phyloP scores from a whole-genome alignment of 2,329 filamentous ascomycete genomes.

The Fusarium paranaense region DNA sequence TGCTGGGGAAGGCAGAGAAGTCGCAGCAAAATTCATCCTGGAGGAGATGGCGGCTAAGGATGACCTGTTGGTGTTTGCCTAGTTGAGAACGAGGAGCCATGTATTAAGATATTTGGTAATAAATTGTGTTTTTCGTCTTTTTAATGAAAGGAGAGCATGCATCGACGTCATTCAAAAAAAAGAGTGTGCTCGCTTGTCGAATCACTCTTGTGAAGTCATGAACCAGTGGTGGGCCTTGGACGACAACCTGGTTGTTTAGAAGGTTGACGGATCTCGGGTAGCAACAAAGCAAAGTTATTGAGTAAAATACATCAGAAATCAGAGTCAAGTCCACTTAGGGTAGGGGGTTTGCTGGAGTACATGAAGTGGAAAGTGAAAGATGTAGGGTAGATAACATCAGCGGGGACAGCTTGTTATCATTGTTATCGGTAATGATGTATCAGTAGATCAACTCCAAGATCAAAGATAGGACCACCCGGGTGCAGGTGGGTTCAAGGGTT shows the following conservation, averaged over 20 bases:
- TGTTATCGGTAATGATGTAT: not conserved
- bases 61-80: not conserved
- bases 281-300: too few species aligned
- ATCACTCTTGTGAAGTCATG: too few species aligned
- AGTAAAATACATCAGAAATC: not conserved
- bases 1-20: not conserved
- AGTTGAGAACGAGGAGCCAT: not conserved
- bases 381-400: not conserved
- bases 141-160: too few species aligned
- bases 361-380: not conserved
- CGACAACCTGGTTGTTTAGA: too few species aligned
- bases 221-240: too few species aligned
- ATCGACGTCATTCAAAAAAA: too few species aligned
- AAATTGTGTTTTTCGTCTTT: not conserved
- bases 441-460: not conserved
- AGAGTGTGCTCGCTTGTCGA: too few species aligned
- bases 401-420: not conserved
- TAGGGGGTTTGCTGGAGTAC: not conserved
- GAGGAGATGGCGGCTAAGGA: not conserved
- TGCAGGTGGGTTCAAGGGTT: not conserved
- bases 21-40: not conserved
- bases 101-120: not conserved
- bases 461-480: not conserved
- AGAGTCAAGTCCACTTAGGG: too few species aligned
- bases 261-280: too few species aligned